A percentile compares a stretch with the other conserved stretches of the same genome.
Conservation (phyloP, 129 eudicot species). For the Centrapalus pauciflorus region DNA sequence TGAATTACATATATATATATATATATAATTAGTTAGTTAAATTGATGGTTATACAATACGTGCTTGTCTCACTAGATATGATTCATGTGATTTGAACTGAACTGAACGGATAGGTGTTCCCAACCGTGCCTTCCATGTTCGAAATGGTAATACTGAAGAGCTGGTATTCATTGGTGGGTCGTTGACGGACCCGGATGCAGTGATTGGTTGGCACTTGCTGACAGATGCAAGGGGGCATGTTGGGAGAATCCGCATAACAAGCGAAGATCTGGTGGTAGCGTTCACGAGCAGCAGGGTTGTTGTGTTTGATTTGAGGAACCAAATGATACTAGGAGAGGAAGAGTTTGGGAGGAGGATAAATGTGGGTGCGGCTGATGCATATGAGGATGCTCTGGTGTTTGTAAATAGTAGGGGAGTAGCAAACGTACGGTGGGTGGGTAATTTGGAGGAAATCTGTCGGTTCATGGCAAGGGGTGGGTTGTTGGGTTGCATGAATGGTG, state of each 20-base stretch:
- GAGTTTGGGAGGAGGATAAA: conserved; percentile 33
- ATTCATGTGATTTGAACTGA: background rate
- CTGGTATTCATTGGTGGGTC: conserved; percentile 66
- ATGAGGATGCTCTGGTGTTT: conserved; percentile 33
- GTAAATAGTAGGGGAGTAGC: conserved; percentile 56
- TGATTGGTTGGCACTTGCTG: conserved; percentile 81
- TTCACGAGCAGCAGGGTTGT: conserved; percentile 53
- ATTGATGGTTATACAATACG: background rate
- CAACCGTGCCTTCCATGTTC: conserved; percentile 67
- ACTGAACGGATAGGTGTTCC: conserved; percentile 56
- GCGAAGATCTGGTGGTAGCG: conserved; percentile 54
- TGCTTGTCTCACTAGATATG: background rate
- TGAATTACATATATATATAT: no score
- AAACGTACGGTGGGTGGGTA: conserved; percentile 38
- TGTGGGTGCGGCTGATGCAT: conserved; percentile 56
- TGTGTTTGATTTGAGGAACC: conserved; percentile 55
- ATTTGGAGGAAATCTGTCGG: conserved; percentile 49
- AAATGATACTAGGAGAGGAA: conserved; percentile 49
- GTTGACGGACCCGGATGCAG: conserved; percentile 79
- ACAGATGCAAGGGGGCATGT: conserved; percentile 50
- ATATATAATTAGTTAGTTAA: background rate
- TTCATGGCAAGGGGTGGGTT: conserved; percentile 42
- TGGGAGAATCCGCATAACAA: conserved; percentile 67
- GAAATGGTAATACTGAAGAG: conserved; percentile 66
- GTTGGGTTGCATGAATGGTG: conserved; percentile 58